Evolutionary conservation across 2,329 filamentous ascomycete species (phyloP), one percentile per base, ranked within the genome.

Genomic region (Alternaria burnsii): DNA sequence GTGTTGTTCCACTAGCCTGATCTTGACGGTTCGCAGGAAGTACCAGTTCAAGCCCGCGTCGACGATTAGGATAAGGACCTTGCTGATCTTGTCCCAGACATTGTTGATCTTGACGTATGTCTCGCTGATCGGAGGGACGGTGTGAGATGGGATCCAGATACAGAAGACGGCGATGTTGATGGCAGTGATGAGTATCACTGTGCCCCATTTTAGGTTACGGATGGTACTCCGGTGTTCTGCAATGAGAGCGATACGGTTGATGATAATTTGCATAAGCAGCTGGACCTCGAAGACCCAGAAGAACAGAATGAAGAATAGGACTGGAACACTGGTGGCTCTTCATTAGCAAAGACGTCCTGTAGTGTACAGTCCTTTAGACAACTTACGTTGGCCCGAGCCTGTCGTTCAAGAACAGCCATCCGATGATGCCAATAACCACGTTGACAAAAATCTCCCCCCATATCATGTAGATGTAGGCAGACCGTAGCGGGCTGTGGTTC

Each of bases 141-240:
- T 79, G 1, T 83, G 81, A 0, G 83, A 74, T 0, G 85, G 85
- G 16, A 87, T 84, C 79, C 83, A 87, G 43, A 86, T 85, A 51
- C 74, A 78, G 58, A 85, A 86, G 12, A 87, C 85, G 0, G 80
- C 80, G 20, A 87, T 79, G 50, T 87, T 86, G 63, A 87, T 82
- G 11, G 74, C 32, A 1, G 81, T 82, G 52, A 87, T 84, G 3
- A 83, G 16, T 0, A 72, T 40, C 0, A 82, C 77, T 0, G 81
- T 81, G 1, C 78, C 78, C 82, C 81, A 84, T 74, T 86, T 86
- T 28, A 87, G 63, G 14, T 66, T 72, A 0, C 52, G 26, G 7
- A 82, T 78, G 2, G 78, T 80, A 0, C 66, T 71, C 24, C 73
- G 75, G 43, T 81, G 74, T 14, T 82, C 79, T 12, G 82, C 78